These are phyloP conservation scores for Eutrema yunnanense DNA, from an alignment of 345 rosid genomes.

Conservation along the genomic window DNA sequence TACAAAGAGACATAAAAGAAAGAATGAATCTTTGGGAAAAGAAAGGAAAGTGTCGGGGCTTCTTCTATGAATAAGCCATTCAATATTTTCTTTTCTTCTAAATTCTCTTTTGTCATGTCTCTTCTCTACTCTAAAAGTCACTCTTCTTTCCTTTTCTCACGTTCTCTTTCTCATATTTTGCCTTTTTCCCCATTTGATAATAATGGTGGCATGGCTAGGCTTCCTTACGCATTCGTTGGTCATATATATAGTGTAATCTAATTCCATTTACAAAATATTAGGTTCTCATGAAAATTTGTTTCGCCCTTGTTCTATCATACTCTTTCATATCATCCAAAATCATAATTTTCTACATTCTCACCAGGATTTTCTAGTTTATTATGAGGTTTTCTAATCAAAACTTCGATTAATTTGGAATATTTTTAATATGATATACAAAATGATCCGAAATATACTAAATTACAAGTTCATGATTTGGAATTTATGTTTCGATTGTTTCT, in stretches of 20 bases:
- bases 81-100: not conserved
- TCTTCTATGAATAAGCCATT: constrained; percentile 28
- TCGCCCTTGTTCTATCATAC: not conserved
- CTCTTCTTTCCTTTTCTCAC: constrained; percentile 26
- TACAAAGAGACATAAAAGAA: constrained; percentile 24
- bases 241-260: not conserved
- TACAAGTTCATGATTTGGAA: not conserved
- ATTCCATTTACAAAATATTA: not conserved
- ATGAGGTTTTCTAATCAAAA: not conserved
- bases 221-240: not conserved
- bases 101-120: constrained; percentile 11
- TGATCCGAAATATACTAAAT: not conserved
- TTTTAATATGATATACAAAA: not conserved
- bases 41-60: constrained; percentile 22
- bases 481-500: not conserved
- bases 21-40: constrained; percentile 24
- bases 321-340: not conserved
- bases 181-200: not conserved
- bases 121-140: constrained; percentile 25
- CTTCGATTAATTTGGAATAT: not conserved
- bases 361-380: not conserved
- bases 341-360: not conserved
- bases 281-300: not conserved
- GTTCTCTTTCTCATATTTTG: constrained; percentile 3
- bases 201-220: not conserved